Evolutionary conservation across 2,329 filamentous ascomycete genomes (phyloP), one percentile per base, ranked within the genome.

Genomic region (Ascochyta rabiei): DNA sequence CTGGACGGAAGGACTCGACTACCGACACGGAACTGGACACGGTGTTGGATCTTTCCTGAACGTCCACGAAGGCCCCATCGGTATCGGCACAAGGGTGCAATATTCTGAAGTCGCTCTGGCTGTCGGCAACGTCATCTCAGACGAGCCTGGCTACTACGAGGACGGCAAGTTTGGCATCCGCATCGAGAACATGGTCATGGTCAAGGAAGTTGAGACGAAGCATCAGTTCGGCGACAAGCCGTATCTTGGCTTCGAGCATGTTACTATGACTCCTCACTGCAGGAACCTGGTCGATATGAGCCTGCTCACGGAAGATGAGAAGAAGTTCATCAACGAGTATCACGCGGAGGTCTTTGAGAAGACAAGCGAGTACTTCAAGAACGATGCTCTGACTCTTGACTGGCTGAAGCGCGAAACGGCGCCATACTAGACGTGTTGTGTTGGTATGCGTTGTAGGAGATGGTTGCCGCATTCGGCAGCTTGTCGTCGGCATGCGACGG

Each of bases 111-210:
- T 98, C 6, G 84, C 95, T 0, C 82, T 99, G 26, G 86, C 91
- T 0, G 83, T 91, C n/a, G 95, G 95, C 39, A 97, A 99, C 67
- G 93, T 99, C 35, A 86, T 98, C 48, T 98, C 93, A 1, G 92
- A 97, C 68, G 92, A 99, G 76, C 95, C 95, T 1, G 95, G 95
- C 26, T 99, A 93, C 78, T 99, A 99, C 74, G 93, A 98, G 75
- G 95, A 99, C 67, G 93, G 92, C 42, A 86, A 87, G 34, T 99
- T 96, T 70, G 95, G 95, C 16, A 95, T 99, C 63, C 89, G 95
- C 16, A 97, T 97, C 68, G 95, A 99, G 77, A 99, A 99, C 74
- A 87, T 99, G 68, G 86, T 96, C 61, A 89, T 98, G 81, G 91
- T 96, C 26, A 89, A 85, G 62, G 92, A 97, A 73, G 88, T 89